Conservation (phyloP, 1,284 basidiomycete species). For the Cutaneotrichosporon sp. region DNA sequence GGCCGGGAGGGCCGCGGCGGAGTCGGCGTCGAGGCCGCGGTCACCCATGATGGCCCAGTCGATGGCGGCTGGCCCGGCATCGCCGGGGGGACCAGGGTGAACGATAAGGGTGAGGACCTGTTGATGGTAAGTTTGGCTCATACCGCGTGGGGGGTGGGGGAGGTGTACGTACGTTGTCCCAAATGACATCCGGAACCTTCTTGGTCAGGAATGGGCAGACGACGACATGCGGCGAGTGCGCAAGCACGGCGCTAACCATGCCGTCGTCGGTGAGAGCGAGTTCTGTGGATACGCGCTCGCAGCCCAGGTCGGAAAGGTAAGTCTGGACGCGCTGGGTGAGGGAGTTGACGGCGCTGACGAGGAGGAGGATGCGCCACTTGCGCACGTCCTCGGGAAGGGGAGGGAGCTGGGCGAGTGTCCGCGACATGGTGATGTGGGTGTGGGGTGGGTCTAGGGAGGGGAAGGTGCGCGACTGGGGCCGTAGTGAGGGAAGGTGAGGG, state of each 20-base stretch:
- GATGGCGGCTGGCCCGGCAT: constrained; percentile 56
- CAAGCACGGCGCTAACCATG: constrained; percentile 53
- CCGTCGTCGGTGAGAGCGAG: constrained; percentile 51
- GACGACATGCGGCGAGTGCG: constrained; percentile 53
- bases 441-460: neutral
- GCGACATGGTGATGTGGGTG: neutral
- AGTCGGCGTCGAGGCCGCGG: constrained; percentile 43
- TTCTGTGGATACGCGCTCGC: constrained; percentile 52
- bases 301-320: constrained; percentile 47
- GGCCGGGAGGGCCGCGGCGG: constrained; percentile 40
- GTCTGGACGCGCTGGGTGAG: constrained; percentile 53
- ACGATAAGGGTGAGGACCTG: constrained; percentile 56
- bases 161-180: constrained; percentile 43
- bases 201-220: constrained; percentile 57
- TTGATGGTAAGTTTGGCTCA: neutral
- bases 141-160: neutral
- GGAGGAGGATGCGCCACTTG: constrained; percentile 50
- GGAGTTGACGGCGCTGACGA: constrained; percentile 56
- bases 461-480: no score
- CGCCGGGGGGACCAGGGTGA: constrained; percentile 57
- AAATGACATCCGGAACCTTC: constrained; percentile 54
- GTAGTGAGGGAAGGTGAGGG: no score
- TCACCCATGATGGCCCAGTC: constrained; percentile 57
- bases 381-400: constrained; percentile 26
- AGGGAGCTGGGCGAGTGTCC: constrained; percentile 27